Evolutionary conservation across 2,329 filamentous ascomycete genomes (phyloP).

Genomic region (Alternaria brassicicola): DNA sequence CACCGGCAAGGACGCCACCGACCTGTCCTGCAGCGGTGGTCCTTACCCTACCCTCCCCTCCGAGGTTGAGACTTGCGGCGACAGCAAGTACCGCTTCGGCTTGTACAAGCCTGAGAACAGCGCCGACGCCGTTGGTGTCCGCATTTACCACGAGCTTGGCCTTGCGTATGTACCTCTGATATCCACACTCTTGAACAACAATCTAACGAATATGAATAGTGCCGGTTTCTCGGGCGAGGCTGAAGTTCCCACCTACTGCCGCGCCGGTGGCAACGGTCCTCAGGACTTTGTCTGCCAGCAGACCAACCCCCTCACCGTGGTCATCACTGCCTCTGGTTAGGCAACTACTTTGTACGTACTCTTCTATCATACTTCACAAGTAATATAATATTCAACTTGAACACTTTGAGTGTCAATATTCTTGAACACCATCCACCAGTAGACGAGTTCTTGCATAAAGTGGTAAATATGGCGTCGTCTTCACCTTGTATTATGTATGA

Average conservation of each 20-base stretch:
- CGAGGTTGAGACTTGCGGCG: constrained; percentile 21
- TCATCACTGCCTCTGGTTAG: constrained; percentile 11
- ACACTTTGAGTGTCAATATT: too few species aligned
- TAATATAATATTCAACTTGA: not conserved
- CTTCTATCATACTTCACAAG: not conserved
- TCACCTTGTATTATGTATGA: not conserved
- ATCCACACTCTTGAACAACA: not conserved
- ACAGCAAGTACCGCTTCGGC: constrained; percentile 26
- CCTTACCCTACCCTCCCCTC: constrained; percentile 20
- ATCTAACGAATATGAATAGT: not conserved
- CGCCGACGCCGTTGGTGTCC: constrained; percentile 10
- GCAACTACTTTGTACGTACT: not conserved
- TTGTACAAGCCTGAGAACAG: constrained; percentile 10
- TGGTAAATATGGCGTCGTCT: not conserved
- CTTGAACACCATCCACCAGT: too few species aligned
- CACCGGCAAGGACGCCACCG: constrained; percentile 21
- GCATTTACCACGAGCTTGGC: constrained; percentile 26
- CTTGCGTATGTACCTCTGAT: not conserved
- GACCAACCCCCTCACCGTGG: constrained; percentile 15
- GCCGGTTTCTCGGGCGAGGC: constrained; percentile 9
- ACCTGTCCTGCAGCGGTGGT: constrained; percentile 18
- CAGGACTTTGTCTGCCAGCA: constrained; percentile 29
- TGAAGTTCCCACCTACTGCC: constrained; percentile 26
- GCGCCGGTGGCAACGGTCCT: constrained; percentile 24
- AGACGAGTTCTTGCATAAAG: too few species aligned